Percentiles rank a stretch among this genome's conserved stretches.
Conservation (phyloP, 2,329 filamentous ascomycete genomes). For the Cryphonectria nitschkei region DNA sequence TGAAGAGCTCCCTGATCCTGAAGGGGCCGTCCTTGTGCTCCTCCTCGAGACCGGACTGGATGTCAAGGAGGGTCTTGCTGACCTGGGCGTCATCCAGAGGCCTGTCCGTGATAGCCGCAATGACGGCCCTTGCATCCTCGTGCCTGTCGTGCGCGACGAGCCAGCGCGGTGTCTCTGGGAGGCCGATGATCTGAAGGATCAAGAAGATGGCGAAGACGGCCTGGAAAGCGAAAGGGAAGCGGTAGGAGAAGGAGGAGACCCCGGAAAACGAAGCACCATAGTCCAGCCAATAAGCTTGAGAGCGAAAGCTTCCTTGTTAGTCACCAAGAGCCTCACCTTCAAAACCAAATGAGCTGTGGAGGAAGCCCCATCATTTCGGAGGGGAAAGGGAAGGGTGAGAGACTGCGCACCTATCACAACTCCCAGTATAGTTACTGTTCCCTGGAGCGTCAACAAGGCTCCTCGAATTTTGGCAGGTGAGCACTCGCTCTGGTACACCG, state of each 20-base stretch:
- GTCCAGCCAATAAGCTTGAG: conserved; percentile 40
- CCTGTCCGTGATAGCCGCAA: conserved; percentile 30
- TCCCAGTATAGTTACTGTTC: conserved; percentile 50
- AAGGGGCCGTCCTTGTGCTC: conserved; percentile 32
- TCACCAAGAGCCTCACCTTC: background rate
- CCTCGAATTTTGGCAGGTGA: conserved; percentile 48
- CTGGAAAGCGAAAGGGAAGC: conserved; percentile 49
- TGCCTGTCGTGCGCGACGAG: conserved; percentile 39
- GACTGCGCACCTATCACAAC: conserved; percentile 42
- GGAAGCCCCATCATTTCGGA: background rate
- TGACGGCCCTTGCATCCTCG: conserved; percentile 35
- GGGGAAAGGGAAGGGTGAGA: too few relatives aligned
- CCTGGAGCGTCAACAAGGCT: conserved; percentile 53
- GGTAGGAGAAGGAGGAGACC: conserved; percentile 42
- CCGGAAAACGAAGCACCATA: conserved; percentile 41
- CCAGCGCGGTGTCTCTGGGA: conserved; percentile 45
- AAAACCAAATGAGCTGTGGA: background rate
- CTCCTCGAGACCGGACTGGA: conserved; percentile 30
- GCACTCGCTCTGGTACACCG: conserved; percentile 42
- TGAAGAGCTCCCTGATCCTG: conserved; percentile 32
- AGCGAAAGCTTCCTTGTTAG: background rate
- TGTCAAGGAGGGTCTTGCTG: conserved; percentile 27
- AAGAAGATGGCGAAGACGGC: conserved; percentile 44
- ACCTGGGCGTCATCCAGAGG: conserved; percentile 31
- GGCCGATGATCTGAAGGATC: conserved; percentile 39